Evolutionary conservation across 1,284 basidiomycete species (phyloP), one percentile per base, ranked within the genome.

Genomic region (Phylloporus sp.): DNA sequence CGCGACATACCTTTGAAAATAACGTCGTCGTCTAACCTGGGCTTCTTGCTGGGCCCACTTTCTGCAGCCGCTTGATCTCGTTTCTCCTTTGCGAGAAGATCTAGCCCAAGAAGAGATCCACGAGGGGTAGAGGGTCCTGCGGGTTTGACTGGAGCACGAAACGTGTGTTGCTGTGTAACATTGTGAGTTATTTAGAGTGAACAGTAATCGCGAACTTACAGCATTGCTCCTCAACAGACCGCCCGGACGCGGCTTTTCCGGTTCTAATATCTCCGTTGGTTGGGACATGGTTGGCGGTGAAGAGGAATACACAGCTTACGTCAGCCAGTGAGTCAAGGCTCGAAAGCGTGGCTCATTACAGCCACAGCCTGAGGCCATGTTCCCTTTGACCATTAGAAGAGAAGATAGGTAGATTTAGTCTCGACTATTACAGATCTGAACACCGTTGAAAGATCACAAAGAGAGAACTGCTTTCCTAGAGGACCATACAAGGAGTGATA

Each of bases 11-110:
- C 90, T 86, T 97, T 98, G 84, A 97, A 97, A 37, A 91, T 77
- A 3, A 91, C 83, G 66, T 90, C 91, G 63, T 89, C 87, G 68
- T 91, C 89, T 47, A 90, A 73, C 70, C 86, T 88, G 12, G 86
- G 82, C 67, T 87, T 90, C 83, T 97, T 97, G 72, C 88, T 84
- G 11, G 83, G 81, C 35, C 85, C 88, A 61, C 78, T 81, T 75
- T 81, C 74, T 45, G 78, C 75, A 0, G 83, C 84, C 3, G 83
- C 85, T 4, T 90, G 88, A 19, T 87, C 89, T 59, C 94, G 85
- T 81, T 98, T 98, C 78, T 97, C 94, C 66, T 88, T 89, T 0
- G 97, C 96, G 4, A 98, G 85, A 43, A 86, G 87, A 78, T 99
- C 96, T 8, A 98, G 84, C 0, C 96, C 96, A 0, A 98, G 87